A percentile compares a stretch with the other conserved stretches of the same genome.
phyloP scores from a whole-genome alignment of 2,329 filamentous ascomycete genomes.

The Tolypocladium capitatum region DNA sequence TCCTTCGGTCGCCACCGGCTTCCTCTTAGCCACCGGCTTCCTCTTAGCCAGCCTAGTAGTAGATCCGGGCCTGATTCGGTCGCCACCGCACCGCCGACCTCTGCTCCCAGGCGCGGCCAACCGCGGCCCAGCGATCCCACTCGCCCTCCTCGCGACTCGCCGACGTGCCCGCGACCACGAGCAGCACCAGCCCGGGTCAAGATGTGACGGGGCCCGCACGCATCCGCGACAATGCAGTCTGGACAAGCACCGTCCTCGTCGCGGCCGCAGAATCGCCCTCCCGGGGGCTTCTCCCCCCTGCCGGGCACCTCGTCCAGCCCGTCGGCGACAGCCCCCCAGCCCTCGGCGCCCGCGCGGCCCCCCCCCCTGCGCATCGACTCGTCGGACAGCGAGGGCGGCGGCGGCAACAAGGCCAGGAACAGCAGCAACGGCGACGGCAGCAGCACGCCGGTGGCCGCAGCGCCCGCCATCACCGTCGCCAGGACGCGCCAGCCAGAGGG shows the following conservation, averaged over 20 bases:
- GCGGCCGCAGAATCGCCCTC: constrained; percentile 31
- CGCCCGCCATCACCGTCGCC: constrained; percentile 26
- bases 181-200: constrained; percentile 14
- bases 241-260: constrained; percentile 10
- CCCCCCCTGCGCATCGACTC: constrained; percentile 21
- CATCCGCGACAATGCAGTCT: constrained; percentile 32
- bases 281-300: constrained; percentile 44
- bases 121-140: not conserved
- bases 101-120: not conserved
- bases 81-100: too few relatives aligned
- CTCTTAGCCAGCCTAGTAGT: too few relatives aligned
- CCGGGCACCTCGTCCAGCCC: constrained; percentile 19
- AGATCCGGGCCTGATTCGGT: too few relatives aligned
- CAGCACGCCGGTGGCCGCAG: not conserved
- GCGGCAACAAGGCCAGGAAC: not conserved
- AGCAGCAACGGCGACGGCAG: not conserved
- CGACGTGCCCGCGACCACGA: not conserved
- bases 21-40: not conserved
- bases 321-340: constrained; percentile 12
- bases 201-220: constrained; percentile 26
- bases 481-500: constrained; percentile 30
- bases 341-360: constrained; percentile 14
- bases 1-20: not conserved
- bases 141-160: not conserved
- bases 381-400: constrained; percentile 13